Evolutionary conservation across 768 basidiomycete genomes (phyloP).

Genomic region (Termitomyces sp.): DNA sequence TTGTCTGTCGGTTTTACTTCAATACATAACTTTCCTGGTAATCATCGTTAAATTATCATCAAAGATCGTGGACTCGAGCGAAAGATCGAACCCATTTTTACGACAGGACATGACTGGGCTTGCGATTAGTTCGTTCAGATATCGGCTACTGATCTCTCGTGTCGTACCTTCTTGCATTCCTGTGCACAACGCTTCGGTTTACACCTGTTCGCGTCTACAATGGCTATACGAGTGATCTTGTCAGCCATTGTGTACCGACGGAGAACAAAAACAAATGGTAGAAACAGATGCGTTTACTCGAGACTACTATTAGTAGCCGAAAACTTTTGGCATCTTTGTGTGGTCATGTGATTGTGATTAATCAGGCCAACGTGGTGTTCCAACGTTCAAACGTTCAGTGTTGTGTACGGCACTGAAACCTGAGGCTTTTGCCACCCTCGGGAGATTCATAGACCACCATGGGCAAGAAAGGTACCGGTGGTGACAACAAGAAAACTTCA

Average conservation of each 20-base stretch:
- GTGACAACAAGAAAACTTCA: conserved; percentile 32
- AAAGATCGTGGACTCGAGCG: not conserved
- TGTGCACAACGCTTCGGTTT: conserved; percentile 97
- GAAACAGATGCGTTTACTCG: conserved; percentile 8
- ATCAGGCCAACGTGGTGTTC: conserved; percentile 5
- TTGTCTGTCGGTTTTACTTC: conserved; percentile 96
- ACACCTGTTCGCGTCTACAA: conserved; percentile 88
- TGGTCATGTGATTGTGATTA: conserved; percentile 19
- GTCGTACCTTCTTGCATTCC: conserved; percentile 91
- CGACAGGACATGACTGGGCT: conserved; percentile 23
- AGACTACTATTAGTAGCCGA: conserved; percentile 4
- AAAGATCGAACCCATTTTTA: conserved; percentile 22
- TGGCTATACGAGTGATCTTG: conserved; percentile 97
- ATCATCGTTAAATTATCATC: not conserved
- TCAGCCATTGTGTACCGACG: conserved; percentile 60
- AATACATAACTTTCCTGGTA: conserved; percentile 91
- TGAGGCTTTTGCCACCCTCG: not conserved
- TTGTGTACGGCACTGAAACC: too few relatives aligned
- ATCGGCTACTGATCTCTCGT: conserved; percentile 5
- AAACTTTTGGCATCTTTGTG: conserved; percentile 16
- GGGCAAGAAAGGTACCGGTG: conserved; percentile 33
- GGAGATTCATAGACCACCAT: conserved; percentile 16
- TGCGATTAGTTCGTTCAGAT: conserved; percentile 14
- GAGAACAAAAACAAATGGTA: conserved; percentile 14
- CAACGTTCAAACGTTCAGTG: too few relatives aligned